Conservation (phyloP, 1,139 yeast species). For the Kodamaea suecica region DNA sequence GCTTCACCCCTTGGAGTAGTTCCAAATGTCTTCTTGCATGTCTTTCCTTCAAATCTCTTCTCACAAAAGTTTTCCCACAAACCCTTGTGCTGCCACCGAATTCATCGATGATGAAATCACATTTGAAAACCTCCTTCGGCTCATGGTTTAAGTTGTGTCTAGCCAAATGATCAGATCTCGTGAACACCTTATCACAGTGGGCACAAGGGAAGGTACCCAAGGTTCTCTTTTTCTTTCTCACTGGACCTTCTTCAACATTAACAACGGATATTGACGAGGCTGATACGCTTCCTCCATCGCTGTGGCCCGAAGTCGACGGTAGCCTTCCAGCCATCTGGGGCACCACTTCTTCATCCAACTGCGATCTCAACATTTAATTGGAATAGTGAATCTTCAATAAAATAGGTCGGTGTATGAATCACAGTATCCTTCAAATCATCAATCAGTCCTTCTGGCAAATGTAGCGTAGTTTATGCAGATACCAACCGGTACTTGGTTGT, state of each 20-base stretch:
- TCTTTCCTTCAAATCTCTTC: constrained; percentile 39
- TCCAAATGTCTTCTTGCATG: constrained; percentile 35
- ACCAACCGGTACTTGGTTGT: too few species aligned
- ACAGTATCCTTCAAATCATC: too few species aligned
- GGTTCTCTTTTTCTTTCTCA: constrained; percentile 14
- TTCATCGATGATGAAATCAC: constrained; percentile 29
- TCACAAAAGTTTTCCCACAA: constrained; percentile 42
- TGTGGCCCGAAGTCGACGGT: not conserved
- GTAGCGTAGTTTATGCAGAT: too few species aligned
- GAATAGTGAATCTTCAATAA: not conserved
- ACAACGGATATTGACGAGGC: not conserved
- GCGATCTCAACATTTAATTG: not conserved
- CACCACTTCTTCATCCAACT: not conserved
- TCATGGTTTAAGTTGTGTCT: constrained; percentile 44
- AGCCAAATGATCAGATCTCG: constrained; percentile 42
- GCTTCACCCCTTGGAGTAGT: constrained; percentile 7
- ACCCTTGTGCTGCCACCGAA: constrained; percentile 19
- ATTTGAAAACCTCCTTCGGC: constrained; percentile 31
- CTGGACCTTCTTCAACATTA: not conserved
- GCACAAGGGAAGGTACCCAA: constrained; percentile 18
- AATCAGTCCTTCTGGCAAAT: too few species aligned
- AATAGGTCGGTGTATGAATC: too few species aligned
- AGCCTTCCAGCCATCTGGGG: not conserved
- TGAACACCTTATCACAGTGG: constrained; percentile 39
- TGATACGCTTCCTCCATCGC: constrained; percentile 1